These are phyloP conservation scores for Ustilago shanxiensis DNA, from an alignment of 1,284 basidiomycete genomes.

Conservation along the genomic window DNA sequence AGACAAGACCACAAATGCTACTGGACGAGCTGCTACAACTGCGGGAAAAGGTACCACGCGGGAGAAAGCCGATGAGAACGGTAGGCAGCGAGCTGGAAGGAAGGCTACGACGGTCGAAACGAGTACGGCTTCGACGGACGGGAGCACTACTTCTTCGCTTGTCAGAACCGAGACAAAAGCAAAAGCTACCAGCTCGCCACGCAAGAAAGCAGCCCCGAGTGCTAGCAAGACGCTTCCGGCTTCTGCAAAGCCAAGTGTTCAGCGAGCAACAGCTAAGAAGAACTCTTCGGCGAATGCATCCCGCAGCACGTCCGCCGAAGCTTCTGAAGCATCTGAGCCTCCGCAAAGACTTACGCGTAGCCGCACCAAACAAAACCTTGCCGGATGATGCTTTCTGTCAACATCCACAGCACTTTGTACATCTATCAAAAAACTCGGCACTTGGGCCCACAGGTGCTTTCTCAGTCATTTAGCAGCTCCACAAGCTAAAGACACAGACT, in stretches of 20 bases:
- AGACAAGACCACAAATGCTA: background rate
- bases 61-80: slow-evolving; percentile 13
- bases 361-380: slow-evolving; percentile 40
- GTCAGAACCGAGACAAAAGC: background rate
- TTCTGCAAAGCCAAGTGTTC: slow-evolving; percentile 1
- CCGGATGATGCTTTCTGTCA: slow-evolving; percentile 10
- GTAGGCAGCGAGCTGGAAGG: background rate
- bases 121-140: background rate
- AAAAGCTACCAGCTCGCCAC: slow-evolving; percentile 7
- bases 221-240: background rate
- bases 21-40: background rate
- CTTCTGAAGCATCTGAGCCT: slow-evolving; percentile 15
- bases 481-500: too few relatives aligned
- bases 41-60: background rate
- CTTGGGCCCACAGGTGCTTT: too few relatives aligned
- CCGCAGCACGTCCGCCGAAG: slow-evolving; percentile 17
- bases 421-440: too few relatives aligned
- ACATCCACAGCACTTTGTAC: background rate
- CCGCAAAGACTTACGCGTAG: slow-evolving; percentile 38
- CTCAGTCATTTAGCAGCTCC: too few relatives aligned
- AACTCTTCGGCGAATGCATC: background rate
- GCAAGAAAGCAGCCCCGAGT: slow-evolving; percentile 8
- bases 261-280: slow-evolving; percentile 16
- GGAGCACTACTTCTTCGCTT: background rate
- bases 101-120: background rate